Base-by-base conservation (phyloP, 257 asterid genomes). In the Knoxia roxburghii region DNA sequence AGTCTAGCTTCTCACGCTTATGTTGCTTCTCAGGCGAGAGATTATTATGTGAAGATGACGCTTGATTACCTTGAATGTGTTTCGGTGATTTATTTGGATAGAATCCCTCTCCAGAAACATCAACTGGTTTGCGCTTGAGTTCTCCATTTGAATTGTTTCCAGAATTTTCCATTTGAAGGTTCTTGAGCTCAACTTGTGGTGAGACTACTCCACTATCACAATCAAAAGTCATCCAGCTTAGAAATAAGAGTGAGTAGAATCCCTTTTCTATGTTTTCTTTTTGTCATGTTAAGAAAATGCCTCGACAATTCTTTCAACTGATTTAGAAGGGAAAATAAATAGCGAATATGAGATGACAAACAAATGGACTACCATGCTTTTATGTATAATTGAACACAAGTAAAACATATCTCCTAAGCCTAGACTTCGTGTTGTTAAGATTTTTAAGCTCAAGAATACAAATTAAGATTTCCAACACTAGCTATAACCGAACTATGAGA, bases 1-100 rank as follows among this genome's bases (percentile, higher is more conserved):
- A 90, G 62, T 88, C 96, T 61, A 85, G 81, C 77, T 84, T 89
- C 68, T 81, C 92, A 8, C 84, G 85, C 77, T 84, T 90, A 0
- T 76, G 77, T 60, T 65, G 80, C 68, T 82, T 88, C 61, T 78
- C 82, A 63, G 86, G 83, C 21, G 74, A 69, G 59, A 50, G 69
- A 49, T 75, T 78, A 70, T 75, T 77, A 56, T 77, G 75, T 23
- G 77, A 69, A 61, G 85, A 78, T 21, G 84, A 72, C 17, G 68
- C 73, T 56, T 70, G 72, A 65, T 52, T 64, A 13, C 73, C 78
- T 72, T 74, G 73, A 53, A 45, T 45, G 40, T 52, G 76, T 68
- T 85, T 83, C 72, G 43, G 69, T 8, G 78, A 64, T 71, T 85
- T 90, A 33, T 77, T 75, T 67, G 89, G 81, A 71, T 72, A 55